Evolutionary conservation across 2,329 filamentous ascomycete species (phyloP).

Genomic region (Ceratocystis alfenasii): DNA sequence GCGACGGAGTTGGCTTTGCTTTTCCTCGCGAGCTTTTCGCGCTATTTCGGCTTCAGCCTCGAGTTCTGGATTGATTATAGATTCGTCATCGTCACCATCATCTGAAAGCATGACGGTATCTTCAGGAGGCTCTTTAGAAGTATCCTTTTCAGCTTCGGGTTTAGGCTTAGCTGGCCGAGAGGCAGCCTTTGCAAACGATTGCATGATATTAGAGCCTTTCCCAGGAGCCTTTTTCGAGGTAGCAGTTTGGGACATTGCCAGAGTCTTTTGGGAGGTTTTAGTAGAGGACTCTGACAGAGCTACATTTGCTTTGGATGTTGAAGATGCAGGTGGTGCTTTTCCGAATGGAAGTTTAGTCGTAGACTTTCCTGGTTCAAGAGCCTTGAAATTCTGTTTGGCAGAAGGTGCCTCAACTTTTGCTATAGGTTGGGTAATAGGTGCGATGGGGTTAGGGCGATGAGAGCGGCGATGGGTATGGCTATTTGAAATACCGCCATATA

Average conservation of each 20-base stretch:
- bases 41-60: slow-evolving; percentile 25
- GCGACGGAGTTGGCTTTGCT: slow-evolving; percentile 32
- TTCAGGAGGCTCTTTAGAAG: slow-evolving; percentile 24
- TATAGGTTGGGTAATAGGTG: background rate
- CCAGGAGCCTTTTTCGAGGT: slow-evolving; percentile 7
- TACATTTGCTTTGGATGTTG: background rate
- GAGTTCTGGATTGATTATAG: slow-evolving; percentile 16
- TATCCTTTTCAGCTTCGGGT: slow-evolving; percentile 24
- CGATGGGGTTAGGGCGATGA: background rate
- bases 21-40: slow-evolving; percentile 27
- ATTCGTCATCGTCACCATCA: slow-evolving; percentile 33
- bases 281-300: background rate
- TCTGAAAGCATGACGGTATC: slow-evolving; percentile 30
- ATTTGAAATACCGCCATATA: slow-evolving; percentile 17
- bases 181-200: slow-evolving; percentile 59
- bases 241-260: background rate
- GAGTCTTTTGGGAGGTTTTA: background rate
- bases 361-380: slow-evolving; percentile 7
- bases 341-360: slow-evolving; percentile 10
- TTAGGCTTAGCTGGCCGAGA: slow-evolving; percentile 40
- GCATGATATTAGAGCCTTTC: slow-evolving; percentile 53
- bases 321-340: background rate
- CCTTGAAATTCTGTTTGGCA: background rate
- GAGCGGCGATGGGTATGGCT: slow-evolving; percentile 11
- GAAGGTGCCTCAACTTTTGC: background rate